Evolutionary conservation across 257 asterid species (phyloP).

Genomic region (Misopates orontium): DNA sequence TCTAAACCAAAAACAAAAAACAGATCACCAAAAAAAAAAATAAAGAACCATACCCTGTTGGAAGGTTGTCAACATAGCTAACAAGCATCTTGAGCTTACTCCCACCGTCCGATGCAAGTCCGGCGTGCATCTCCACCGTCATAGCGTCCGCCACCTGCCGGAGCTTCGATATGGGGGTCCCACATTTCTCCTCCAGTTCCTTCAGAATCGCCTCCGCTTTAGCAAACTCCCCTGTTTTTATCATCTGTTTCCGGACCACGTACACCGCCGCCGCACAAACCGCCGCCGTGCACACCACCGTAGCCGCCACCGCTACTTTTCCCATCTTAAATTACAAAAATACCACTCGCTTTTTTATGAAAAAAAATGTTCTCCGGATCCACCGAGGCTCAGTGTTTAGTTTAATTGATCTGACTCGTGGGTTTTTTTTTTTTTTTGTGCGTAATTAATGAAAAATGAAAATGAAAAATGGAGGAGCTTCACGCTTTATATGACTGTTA

Average conservation of each 20-base stretch:
- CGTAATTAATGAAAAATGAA: too few relatives aligned
- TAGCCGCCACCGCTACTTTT: constrained; percentile 46
- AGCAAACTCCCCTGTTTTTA: constrained; percentile 50
- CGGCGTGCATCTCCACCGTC: constrained; percentile 91
- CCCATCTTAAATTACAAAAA: constrained; percentile 41
- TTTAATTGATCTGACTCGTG: constrained; percentile 24
- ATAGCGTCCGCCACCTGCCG: constrained; percentile 87
- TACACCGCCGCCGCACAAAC: constrained; percentile 56
- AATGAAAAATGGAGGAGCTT: background rate
- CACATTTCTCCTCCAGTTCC: constrained; percentile 75
- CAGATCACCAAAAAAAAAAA: background rate
- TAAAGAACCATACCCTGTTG: constrained; percentile 59
- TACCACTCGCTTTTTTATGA: background rate
- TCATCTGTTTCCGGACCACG: constrained; percentile 51
- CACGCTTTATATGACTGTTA: background rate
- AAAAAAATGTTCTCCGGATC: constrained; percentile 5
- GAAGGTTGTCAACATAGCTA: constrained; percentile 79
- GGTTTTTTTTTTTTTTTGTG: constrained; percentile 19
- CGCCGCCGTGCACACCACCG: constrained; percentile 66
- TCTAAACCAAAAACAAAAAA: background rate
- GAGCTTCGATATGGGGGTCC: constrained; percentile 62
- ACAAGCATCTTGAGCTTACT: constrained; percentile 81
- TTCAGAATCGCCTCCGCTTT: constrained; percentile 56
- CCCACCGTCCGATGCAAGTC: constrained; percentile 85
- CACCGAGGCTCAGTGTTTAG: constrained; percentile 21